Base-by-base conservation (phyloP, 352 stramenopile genomes). In the Globisporangium paroecandrum region DNA sequence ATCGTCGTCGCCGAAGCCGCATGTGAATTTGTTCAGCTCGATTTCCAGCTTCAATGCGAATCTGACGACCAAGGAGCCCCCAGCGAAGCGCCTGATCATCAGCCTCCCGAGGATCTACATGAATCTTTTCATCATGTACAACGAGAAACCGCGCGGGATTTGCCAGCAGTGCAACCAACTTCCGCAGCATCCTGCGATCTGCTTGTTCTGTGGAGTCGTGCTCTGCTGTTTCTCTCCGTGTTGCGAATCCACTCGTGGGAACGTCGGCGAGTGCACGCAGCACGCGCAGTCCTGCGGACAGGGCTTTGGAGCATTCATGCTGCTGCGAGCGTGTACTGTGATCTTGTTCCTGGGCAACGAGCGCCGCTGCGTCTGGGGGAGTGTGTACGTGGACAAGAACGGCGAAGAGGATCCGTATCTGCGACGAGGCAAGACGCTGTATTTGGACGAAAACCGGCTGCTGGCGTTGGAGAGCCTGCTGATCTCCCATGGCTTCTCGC, bases 371-470 rank as follows among this genome's bases (percentile, higher is more conserved):
- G 84, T 95, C 15, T 95, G 87, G 85, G 87, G 85, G 20, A 91
- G 82, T 70, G 66, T 95, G 38, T 93, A 95, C 66, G 79, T 95
- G 36, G 87, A 95, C 77, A 90, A 89, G 70, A 95, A 95, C 60
- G 85, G 83, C 58, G 87, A 95, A 76, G 87, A 95, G 68, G 87
- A 95, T 57, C 81, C 82, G 49, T 93, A 95, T 36, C 68, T 95
- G 57, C 80, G 87, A 25, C 81, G 87, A 8, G 87, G 87, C 47
- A 90, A 90, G 72, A 89, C 87, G 53, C 54, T 95, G 61, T 90
- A 87, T 61, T 72, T 93, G 29, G 81, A 88, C 53, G n/a, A 73
- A 6, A 81, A 75, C 29, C 85, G 87, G 2, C 70, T 79, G 24
- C 64, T 79, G 38, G 78, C 83, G n/a, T 75, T 95, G 4, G 81